Conservation (phyloP, 2,329 filamentous ascomycete species). For the Trichoderma harzianum region DNA sequence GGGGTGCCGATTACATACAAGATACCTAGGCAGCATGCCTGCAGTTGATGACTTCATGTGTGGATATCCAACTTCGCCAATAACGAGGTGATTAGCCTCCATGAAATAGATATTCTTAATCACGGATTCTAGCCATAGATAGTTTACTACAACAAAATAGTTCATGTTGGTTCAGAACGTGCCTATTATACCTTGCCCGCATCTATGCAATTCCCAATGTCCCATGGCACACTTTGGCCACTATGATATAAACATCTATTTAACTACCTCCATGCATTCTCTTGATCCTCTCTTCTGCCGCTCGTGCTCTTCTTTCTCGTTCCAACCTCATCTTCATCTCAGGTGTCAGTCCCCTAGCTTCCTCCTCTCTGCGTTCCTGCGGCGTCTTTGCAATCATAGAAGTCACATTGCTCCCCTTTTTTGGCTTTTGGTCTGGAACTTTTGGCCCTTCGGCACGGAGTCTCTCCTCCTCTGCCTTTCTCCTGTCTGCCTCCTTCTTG, state of each 20-base stretch:
- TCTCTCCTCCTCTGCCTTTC: constrained; percentile 71
- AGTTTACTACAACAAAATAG: background rate
- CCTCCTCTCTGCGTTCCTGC: constrained; percentile 78
- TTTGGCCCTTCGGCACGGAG: constrained; percentile 64
- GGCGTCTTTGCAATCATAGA: constrained; percentile 66
- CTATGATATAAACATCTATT: background rate
- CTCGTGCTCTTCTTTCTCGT: constrained; percentile 82
- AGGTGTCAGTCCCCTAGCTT: constrained; percentile 77
- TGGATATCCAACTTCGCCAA: background rate
- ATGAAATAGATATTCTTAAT: background rate
- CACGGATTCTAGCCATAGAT: background rate
- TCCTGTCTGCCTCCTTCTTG: constrained; percentile 65
- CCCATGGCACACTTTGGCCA: background rate
- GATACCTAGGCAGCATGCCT: background rate
- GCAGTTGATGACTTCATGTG: background rate
- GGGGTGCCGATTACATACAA: background rate
- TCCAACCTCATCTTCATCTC: constrained; percentile 84
- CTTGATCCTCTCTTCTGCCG: constrained; percentile 83
- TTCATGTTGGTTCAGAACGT: background rate
- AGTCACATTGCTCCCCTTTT: constrained; percentile 49
- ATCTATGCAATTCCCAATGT: background rate
- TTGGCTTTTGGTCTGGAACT: constrained; percentile 47
- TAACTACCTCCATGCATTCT: constrained; percentile 44
- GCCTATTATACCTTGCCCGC: background rate
- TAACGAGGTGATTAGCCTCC: background rate